Base-by-base conservation (phyloP, 805 yeast genomes). In the Candida nitratophila region DNA sequence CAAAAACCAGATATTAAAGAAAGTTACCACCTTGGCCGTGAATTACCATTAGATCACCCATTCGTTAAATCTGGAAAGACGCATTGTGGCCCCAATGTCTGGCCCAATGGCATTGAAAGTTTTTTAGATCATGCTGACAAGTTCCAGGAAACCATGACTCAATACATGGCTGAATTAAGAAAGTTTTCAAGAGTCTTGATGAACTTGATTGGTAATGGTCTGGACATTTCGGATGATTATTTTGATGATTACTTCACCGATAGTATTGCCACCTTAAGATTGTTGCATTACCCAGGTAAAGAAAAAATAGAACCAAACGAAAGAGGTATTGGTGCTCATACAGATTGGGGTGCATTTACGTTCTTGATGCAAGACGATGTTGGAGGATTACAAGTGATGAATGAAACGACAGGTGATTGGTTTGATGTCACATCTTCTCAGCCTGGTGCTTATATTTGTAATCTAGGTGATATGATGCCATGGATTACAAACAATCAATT, bases 271-370 rank as follows among this genome's bases (percentile, higher is more conserved):
- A 59, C 59, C 19, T 47, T 60, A 15, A 52, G 71, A 39, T 40
- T 65, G 31, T 47, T 65, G n/a, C 69, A 64, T 43, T 67, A 66
- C 37, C 62, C 66, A 4, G 58, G 50, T 5, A 57, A 57, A 33
- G 61, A 56, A 11, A 53, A 59, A 19, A 43, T 52, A 4, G 52
- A 48, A 3, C 63, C 56, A 4, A 53, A 55, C 21, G 56, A 59
- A 40, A 59, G 61, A 41, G 61, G 70, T n/a, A 63, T 65, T 43
- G 70, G 68, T 8, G 66, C 70, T 2, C 71, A 67, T 47, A 64
- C 69, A 3, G 71, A 67, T 44, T 64, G 63, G 46, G 68, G 63
- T 16, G 55, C 61, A 12, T 44, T 67, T 34, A 67, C 71, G 0
- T 55, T 67, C 49, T 48, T 66, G 16, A 47, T 55, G 40, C 69